Evolutionary conservation across 2,329 filamentous ascomycete genomes (phyloP).

Genomic region (Erysiphe pulchra): DNA sequence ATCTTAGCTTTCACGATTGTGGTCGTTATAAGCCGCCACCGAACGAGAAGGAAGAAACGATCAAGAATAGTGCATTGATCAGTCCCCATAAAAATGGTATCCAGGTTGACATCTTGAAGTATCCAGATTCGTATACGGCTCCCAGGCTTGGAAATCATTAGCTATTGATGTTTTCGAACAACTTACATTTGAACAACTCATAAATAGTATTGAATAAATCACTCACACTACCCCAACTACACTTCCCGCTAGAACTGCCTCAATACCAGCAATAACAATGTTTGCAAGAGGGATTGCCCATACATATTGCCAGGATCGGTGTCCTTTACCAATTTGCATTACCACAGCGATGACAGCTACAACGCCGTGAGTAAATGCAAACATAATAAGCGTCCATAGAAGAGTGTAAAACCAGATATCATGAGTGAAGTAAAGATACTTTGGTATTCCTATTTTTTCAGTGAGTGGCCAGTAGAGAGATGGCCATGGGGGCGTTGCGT

Average conservation of each 20-base stretch:
- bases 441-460: slow-evolving; percentile 18
- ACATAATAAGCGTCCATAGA: slow-evolving; percentile 41
- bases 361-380: slow-evolving; percentile 29
- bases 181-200: too few relatives aligned
- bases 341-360: slow-evolving; percentile 32
- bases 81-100: slow-evolving; percentile 44
- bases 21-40: slow-evolving; percentile 33
- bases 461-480: slow-evolving; percentile 36
- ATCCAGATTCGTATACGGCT: slow-evolving; percentile 39
- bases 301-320: slow-evolving; percentile 13
- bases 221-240: slow-evolving; percentile 39
- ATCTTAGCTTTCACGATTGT: slow-evolving; percentile 20
- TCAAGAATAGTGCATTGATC: slow-evolving; percentile 39
- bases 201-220: too few relatives aligned
- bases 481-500: slow-evolving; percentile 35
- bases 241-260: slow-evolving; percentile 39
- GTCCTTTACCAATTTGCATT: slow-evolving; percentile 22
- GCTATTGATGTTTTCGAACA: too few relatives aligned
- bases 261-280: slow-evolving; percentile 30
- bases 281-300: slow-evolving; percentile 38
- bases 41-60: slow-evolving; percentile 45
- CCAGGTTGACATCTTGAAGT: slow-evolving; percentile 52
- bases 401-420: slow-evolving; percentile 48
- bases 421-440: slow-evolving; percentile 29
- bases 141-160: slow-evolving; percentile 19